Percentiles rank a stretch among this genome's conserved stretches.
Conservation (phyloP, 768 basidiomycete species). For the Tricholoma furcatifolium region DNA sequence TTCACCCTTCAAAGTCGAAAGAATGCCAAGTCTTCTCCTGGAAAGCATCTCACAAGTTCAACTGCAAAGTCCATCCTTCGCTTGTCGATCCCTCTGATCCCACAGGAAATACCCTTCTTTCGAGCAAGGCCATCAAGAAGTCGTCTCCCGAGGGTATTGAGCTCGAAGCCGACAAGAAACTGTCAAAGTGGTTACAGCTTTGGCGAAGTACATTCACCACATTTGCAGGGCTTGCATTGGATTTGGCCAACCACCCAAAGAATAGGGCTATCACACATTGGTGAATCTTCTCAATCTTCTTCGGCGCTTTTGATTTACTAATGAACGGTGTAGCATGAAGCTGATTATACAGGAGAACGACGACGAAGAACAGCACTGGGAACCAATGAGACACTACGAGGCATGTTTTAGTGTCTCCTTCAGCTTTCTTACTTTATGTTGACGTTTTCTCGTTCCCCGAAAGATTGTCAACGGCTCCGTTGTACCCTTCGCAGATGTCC, state of each 20-base stretch:
- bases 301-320: not conserved
- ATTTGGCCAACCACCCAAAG: constrained; percentile 13
- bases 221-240: constrained; percentile 9
- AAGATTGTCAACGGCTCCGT: constrained; percentile 9
- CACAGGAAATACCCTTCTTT: not conserved
- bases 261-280: constrained; percentile 16
- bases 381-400: constrained; percentile 7
- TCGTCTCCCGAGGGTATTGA: constrained; percentile 12
- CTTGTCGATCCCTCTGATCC: constrained; percentile 6
- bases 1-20: constrained; percentile 9
- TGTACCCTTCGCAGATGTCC: not conserved
- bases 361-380: not conserved
- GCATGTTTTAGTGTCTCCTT: not conserved
- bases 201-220: constrained; percentile 9
- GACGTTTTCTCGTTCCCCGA: not conserved
- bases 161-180: constrained; percentile 4
- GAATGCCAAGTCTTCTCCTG: constrained; percentile 15
- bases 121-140: constrained; percentile 5
- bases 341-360: constrained; percentile 7
- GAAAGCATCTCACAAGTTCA: constrained; percentile 17
- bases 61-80: constrained; percentile 9
- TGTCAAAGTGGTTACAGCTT: constrained; percentile 12
- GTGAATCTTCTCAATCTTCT: not conserved
- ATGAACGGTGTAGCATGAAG: not conserved
- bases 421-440: not conserved